Evolutionary conservation across 2,329 filamentous ascomycete species (phyloP), one percentile per base, ranked within the genome.

Genomic region (Dactylellina haptotyla): DNA sequence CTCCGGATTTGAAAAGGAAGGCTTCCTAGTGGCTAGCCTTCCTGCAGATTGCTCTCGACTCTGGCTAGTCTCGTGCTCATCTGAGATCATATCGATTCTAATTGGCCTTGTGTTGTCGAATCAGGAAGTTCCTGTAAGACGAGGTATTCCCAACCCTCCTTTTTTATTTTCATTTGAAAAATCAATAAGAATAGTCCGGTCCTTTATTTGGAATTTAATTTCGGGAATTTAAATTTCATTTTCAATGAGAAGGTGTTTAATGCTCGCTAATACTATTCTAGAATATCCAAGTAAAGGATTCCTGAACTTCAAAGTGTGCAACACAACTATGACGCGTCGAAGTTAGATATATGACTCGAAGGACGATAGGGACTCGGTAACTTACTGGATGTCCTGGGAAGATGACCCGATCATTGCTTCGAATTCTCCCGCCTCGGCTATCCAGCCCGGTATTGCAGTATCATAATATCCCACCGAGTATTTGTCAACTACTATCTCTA

Each of bases 251-350:
- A 4, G 12, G 41, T 18, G 10, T 45, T 4, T 45, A 45, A 4
- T 45, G n/a, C n/a, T 41, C 37, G 4, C 12, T 45, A 41, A 46
- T 20, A n/a, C 26, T 4, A 12, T 5, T 69, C 76, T 79, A 89
- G 76, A 88, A 89, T 5, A 87, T 82, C 88, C 88, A 90, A 23
- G 85, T 88, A 78, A 90, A 90, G 3, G 87, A 86, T 77, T 89
- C 85, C 78, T 85, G 82, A 41, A 90, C 87, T 58, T 86, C 84
- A 74, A 90, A 89, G 12, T 81, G 81, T 3, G 82, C 78, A 45
- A 80, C 82, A 66, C 82, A 81, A 76, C 86, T 88, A 63, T n/a
- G n/a, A 5, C 48, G 25, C 58, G 66, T 14, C 75, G 76, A 75
- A 77, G 77, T 76, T 79, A 81, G 76, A 45, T 32, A 18, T 25